Percentiles rank a stretch among this genome's conserved stretches.
phyloP scores from a whole-genome alignment of 352 stramenopile species.

The Phytophthora pisi region DNA sequence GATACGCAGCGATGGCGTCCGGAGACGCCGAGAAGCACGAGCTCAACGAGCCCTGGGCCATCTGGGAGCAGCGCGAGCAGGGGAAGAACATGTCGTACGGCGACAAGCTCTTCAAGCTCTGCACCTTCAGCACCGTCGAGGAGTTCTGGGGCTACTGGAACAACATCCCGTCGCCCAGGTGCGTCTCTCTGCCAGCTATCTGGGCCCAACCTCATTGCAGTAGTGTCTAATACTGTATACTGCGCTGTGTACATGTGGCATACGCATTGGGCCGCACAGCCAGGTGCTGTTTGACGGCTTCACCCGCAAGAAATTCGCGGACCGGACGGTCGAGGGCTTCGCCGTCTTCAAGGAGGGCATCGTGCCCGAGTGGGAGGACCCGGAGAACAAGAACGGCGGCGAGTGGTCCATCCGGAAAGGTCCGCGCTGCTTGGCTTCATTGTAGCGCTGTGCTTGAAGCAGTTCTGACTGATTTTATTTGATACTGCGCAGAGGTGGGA shows the following conservation, averaged over 20 bases:
- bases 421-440: conserved; percentile 10
- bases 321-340: conserved; percentile 94
- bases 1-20: conserved; percentile 46
- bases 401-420: conserved; percentile 89
- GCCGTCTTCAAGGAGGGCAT: conserved; percentile 93
- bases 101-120: conserved; percentile 90
- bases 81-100: conserved; percentile 82
- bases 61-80: conserved; percentile 88
- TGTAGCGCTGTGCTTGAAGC: background rate
- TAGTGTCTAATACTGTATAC: conserved; percentile 11
- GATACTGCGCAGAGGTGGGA: conserved; percentile 53
- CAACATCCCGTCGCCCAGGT: conserved; percentile 91
- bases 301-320: conserved; percentile 90
- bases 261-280: conserved; percentile 23
- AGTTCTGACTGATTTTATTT: conserved; percentile 5
- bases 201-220: background rate
- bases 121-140: conserved; percentile 85
- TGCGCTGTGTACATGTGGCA: background rate
- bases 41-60: conserved; percentile 83
- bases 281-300: conserved; percentile 86
- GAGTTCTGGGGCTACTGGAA: conserved; percentile 93
- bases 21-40: conserved; percentile 67
- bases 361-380: conserved; percentile 90
- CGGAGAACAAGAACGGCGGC: conserved; percentile 87
- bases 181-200: background rate